Evolutionary conservation across 2,329 filamentous ascomycete species (phyloP), one percentile per base, ranked within the genome.

Genomic region (Ophiostoma pallidulum): DNA sequence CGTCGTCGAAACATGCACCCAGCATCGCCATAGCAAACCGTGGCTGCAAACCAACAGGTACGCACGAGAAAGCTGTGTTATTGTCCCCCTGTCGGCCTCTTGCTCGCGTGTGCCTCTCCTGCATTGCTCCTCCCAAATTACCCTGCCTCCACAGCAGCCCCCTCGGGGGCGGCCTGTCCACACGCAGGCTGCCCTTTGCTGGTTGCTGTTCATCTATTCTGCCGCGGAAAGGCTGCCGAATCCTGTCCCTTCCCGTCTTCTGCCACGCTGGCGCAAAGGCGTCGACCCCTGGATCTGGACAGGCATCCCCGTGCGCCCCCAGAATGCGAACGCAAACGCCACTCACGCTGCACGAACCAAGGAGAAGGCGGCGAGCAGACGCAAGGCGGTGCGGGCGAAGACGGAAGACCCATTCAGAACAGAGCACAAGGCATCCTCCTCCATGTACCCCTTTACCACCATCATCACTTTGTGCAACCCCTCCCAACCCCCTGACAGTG

Each of bases 261-360:
- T 35, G 9, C 16, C 28, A 33, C 14, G 26, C 28, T 24, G 35
- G 35, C 35, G 19, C 22, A 26, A 45, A 8, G 26, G 14, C 22
- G 29, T 18, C 35, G 8, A 35, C 8, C 37, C 29, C 20, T 35
- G 36, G 29, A 14, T 19, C 28, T 40, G 37, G 20, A 16, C 19
- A 47, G 41, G 45, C 32, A n/a, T n/a, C n/a, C n/a, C n/a, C 41
- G 45, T 47, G 45, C 22, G 9, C 38, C 38, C 16, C 28, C 20
- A 22, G 8, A 26, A 6, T 9, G 22, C 31, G n/a, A n/a, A n/a
- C n/a, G n/a, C n/a, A n/a, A n/a, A n/a, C n/a, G n/a, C n/a, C n/a
- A n/a, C n/a, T n/a, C n/a, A n/a, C n/a, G n/a, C n/a, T n/a, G n/a
- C n/a, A n/a, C n/a, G n/a, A n/a, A n/a, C n/a, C n/a, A n/a, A n/a